phyloP scores from a whole-genome alignment of 352 stramenopile genomes.

The Globisporangium spiculum region DNA sequence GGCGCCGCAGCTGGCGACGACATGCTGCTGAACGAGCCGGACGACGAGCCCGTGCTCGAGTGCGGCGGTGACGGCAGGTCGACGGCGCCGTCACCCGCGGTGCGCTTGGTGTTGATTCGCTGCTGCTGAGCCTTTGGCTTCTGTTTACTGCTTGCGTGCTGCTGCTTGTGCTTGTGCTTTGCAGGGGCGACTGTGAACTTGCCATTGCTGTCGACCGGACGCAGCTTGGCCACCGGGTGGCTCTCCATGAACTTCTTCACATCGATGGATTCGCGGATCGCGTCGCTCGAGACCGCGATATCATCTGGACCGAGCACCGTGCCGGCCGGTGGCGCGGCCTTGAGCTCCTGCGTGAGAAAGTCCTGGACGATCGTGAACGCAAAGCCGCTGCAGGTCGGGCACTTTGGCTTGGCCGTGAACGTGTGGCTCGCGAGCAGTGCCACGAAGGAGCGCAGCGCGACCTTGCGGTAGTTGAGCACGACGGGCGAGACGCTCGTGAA shows the following conservation, averaged over 20 bases:
- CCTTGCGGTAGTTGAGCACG: constrained; percentile 83
- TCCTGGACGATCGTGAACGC: constrained; percentile 76
- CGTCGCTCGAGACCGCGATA: constrained; percentile 23
- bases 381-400: constrained; percentile 70
- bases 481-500: constrained; percentile 74
- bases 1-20: constrained; percentile 9
- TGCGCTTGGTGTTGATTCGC: constrained; percentile 5
- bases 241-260: constrained; percentile 71
- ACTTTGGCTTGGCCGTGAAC: constrained; percentile 78
- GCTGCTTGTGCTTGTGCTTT: constrained; percentile 6
- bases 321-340: constrained; percentile 2
- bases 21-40: constrained; percentile 13
- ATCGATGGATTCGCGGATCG: constrained; percentile 62
- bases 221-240: constrained; percentile 38
- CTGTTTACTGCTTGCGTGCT: constrained; percentile 1
- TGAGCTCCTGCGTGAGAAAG: constrained; percentile 59
- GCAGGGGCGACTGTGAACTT: constrained; percentile 38
- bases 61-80: constrained; percentile 14
- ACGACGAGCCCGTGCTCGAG: constrained; percentile 21
- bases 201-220: constrained; percentile 64
- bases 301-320: constrained; percentile 10
- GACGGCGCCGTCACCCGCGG: background rate
- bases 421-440: constrained; percentile 75
- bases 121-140: background rate
- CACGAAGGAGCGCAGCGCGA: constrained; percentile 67